A percentile compares a stretch with the other conserved stretches of the same genome.
These are phyloP conservation scores for Fremontodendron californicum DNA, from an alignment of 345 rosid genomes.

Conservation along the genomic window DNA sequence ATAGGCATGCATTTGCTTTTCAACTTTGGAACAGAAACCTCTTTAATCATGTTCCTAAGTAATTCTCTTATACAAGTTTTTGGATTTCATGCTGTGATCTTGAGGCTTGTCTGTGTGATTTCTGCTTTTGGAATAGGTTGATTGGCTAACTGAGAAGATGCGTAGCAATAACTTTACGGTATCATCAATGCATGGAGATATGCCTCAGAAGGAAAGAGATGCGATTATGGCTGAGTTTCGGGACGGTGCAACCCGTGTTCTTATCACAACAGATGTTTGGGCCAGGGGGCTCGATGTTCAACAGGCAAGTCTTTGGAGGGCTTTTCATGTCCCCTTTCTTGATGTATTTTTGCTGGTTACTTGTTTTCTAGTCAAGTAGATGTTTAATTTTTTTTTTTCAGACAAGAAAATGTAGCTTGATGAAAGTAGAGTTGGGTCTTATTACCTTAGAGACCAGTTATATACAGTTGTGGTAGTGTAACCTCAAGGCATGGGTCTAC, in stretches of 20 bases:
- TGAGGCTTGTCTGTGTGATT: not conserved
- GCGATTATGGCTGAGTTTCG: slow-evolving; percentile 84
- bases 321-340: not conserved
- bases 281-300: slow-evolving; percentile 97
- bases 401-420: not conserved
- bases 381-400: not conserved
- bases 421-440: not conserved
- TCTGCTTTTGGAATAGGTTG: slow-evolving; percentile 53
- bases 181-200: slow-evolving; percentile 98
- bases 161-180: slow-evolving; percentile 81
- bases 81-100: not conserved
- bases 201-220: slow-evolving; percentile 98
- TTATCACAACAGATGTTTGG: slow-evolving; percentile 98
- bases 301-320: slow-evolving; percentile 47
- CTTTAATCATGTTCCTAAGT: not conserved
- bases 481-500: not conserved
- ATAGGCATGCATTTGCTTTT: not conserved
- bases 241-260: slow-evolving; percentile 80
- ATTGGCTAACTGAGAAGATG: slow-evolving; percentile 98
- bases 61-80: not conserved
- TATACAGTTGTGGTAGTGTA: not conserved
- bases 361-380: not conserved
- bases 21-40: not conserved
- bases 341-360: not conserved
- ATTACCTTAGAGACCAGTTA: not conserved